These are phyloP conservation scores for Tephrocybe sp. DNA, from an alignment of 768 basidiomycete species.

Conservation along the genomic window DNA sequence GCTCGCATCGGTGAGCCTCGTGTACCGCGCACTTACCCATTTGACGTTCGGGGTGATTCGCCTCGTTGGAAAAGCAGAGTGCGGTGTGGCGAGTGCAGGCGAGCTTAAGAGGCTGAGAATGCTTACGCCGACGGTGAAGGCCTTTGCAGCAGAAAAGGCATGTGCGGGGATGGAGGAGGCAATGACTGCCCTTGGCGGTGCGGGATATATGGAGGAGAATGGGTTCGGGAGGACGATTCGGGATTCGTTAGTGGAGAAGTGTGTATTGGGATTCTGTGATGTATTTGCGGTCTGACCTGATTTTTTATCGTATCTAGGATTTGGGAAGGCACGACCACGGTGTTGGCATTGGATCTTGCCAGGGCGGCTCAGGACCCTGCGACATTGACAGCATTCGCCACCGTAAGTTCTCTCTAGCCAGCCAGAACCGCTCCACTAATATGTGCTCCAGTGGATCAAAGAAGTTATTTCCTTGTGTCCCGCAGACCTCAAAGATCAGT, in stretches of 20 bases:
- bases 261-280: conserved; percentile 3
- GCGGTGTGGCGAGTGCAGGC: conserved; percentile 41
- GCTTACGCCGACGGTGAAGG: conserved; percentile 68
- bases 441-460: conserved; percentile 47
- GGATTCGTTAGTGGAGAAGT: conserved; percentile 72
- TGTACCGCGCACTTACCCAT: conserved; percentile 67
- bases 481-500: conserved; percentile 20
- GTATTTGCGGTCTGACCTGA: neutral
- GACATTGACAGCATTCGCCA: conserved; percentile 43
- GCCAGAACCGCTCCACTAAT: neutral
- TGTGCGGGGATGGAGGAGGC: conserved; percentile 66
- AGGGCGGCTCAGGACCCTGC: conserved; percentile 47
- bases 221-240: conserved; percentile 66
- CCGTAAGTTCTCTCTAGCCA: conserved; percentile 34
- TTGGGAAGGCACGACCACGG: conserved; percentile 76
- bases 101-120: conserved; percentile 57
- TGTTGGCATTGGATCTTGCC: conserved; percentile 65
- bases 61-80: conserved; percentile 63
- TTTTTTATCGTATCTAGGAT: conserved; percentile 39
- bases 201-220: conserved; percentile 84
- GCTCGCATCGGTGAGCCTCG: conserved; percentile 55
- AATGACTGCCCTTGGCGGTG: conserved; percentile 72
- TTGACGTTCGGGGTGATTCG: conserved; percentile 56
- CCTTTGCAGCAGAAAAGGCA: conserved; percentile 65
- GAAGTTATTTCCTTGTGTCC: conserved; percentile 42